Evolutionary conservation across 352 stramenopile species (phyloP), one percentile per base, ranked within the genome.

Genomic region (Globisporangium radiosum): DNA sequence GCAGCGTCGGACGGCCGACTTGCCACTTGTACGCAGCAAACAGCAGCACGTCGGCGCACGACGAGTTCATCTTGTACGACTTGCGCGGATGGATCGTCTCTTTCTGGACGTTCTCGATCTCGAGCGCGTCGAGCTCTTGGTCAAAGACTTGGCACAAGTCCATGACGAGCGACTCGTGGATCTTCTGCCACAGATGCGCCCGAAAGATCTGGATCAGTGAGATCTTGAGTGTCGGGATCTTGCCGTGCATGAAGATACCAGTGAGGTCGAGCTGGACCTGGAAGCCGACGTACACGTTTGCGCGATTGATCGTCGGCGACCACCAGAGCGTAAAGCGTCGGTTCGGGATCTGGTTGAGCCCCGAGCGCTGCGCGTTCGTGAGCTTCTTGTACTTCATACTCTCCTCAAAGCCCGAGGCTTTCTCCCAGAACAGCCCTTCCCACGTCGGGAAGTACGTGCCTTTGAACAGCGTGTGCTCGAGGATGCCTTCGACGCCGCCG

Each of bases 11-110:
- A 25, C 83, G 74, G 15, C 84, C 84, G 69, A 92, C 91, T 56
- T 96, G 88, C 98, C 98, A 99, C 81, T 99, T 99, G 84, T 99
- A 99, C 11, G 97, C 93, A 8, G 97, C 97, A 63, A 99, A 99
- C 8, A 99, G 80, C 48, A 99, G 80, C 56, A 99, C 88, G 82
- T 99, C 98, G 25, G 97, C 97, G 71, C 96, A 99, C 50, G 96
- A 99, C 59, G 92, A 98, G 80, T 99, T 99, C 98, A 99, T 99
- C 81, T 99, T 99, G 85, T 99, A 99, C 40, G 92, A 99, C 77
- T 99, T 99, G 52, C 98, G 82, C 47, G 98, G 98, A 73, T 99
- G 98, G 56, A 99, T 99, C 5, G 97, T 99, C 74, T 99, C 97
- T 73, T 99, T 99, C 73, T 99, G 97, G 14, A 99, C 98, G 69